Percentiles rank a stretch among this genome's conserved stretches.
phyloP scores from a whole-genome alignment of 192 early-diverging fungal genomes.

The Mortierella antarctica region DNA sequence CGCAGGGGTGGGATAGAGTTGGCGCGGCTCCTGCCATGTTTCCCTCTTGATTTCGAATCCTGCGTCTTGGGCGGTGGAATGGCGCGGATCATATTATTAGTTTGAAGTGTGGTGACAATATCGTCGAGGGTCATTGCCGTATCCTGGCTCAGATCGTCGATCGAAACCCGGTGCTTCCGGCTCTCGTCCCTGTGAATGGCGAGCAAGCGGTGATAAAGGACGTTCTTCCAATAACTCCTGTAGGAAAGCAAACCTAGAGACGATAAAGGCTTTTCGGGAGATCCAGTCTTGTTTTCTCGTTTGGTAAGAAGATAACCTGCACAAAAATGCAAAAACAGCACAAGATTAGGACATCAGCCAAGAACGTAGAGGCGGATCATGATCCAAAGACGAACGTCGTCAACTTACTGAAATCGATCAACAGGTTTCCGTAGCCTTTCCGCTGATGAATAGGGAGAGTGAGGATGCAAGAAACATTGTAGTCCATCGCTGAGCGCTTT shows the following conservation, averaged over 20 bases:
- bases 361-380: constrained; percentile 5
- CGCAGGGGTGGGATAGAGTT: constrained; percentile 30
- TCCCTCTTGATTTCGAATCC: constrained; percentile 40
- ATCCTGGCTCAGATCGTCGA: constrained; percentile 66
- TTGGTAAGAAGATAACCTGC: constrained; percentile 84
- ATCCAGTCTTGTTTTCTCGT: constrained; percentile 79
- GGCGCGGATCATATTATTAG: constrained; percentile 58
- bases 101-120: constrained; percentile 80
- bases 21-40: constrained; percentile 19
- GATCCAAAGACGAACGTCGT: not conserved
- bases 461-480: constrained; percentile 96
- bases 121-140: constrained; percentile 88
- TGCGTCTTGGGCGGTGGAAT: constrained; percentile 33
- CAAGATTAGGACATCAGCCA: not conserved
- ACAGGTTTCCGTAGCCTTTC: constrained; percentile 90
- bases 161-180: constrained; percentile 41
- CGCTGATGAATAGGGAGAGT: constrained; percentile 89
- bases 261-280: constrained; percentile 92
- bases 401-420: constrained; percentile 89
- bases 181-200: constrained; percentile 42
- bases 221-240: constrained; percentile 86
- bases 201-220: constrained; percentile 75
- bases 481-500: constrained; percentile 82
- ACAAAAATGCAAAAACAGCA: not conserved
- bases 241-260: constrained; percentile 91